Percentiles rank a stretch among this genome's conserved stretches.
Conservation (phyloP, 78 protist genomes). For the Dictyostelium brefeldianum region DNA sequence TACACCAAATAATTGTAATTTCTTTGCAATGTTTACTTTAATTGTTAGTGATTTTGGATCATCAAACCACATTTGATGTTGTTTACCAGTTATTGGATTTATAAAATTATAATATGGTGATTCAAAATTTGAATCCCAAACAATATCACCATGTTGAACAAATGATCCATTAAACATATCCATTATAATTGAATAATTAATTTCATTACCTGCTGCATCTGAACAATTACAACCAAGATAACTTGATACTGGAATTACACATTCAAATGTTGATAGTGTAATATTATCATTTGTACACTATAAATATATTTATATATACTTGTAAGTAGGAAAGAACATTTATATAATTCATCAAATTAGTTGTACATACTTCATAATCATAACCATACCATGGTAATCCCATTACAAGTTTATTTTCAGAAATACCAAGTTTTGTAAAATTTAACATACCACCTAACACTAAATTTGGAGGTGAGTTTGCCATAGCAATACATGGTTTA, state of each 20-base stretch:
- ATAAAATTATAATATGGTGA: conserved; percentile 80
- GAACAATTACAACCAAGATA: conserved; percentile 32
- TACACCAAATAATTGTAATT: conserved; percentile 38
- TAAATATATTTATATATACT: no score
- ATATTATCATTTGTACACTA: not conserved
- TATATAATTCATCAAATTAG: no score
- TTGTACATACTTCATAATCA: no score
- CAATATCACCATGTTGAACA: not conserved
- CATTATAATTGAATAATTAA: conserved; percentile 13
- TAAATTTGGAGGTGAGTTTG: conserved; percentile 73
- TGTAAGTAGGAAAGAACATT: no score
- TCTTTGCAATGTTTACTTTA: conserved; percentile 30
- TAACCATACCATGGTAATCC: conserved; percentile 89
- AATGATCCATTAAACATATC: not conserved
- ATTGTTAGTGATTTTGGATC: conserved; percentile 38
- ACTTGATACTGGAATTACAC: not conserved
- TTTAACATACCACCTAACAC: conserved; percentile 51
- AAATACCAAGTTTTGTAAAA: conserved; percentile 70
- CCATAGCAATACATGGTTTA: conserved; percentile 68
- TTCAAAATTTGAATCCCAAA: conserved; percentile 39
- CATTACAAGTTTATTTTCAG: conserved; percentile 53
- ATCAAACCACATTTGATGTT: conserved; percentile 81
- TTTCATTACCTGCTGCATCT: conserved; percentile 82
- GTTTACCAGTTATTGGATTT: not conserved
- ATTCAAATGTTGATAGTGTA: not conserved